Conservation (phyloP, 345 rosid species). For the Populus tremula region DNA sequence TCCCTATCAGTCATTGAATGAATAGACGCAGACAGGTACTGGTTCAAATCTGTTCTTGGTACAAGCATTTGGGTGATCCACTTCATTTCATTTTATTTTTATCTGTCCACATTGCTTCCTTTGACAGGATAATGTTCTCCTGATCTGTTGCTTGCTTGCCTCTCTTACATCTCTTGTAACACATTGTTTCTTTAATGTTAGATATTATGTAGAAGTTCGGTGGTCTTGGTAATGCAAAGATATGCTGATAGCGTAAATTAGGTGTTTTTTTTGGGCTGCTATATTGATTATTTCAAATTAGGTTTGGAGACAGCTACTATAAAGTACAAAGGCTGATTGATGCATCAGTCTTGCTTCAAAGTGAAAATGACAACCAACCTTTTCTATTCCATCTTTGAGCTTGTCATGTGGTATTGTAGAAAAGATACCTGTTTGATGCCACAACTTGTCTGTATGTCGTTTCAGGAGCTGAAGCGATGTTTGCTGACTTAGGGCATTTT, state of each 20-base stretch:
- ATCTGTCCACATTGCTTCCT: background rate
- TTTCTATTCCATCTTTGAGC: background rate
- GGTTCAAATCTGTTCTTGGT: background rate
- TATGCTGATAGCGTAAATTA: background rate
- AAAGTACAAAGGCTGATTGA: background rate
- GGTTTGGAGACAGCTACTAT: background rate
- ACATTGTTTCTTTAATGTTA: background rate
- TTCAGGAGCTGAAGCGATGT: constrained; percentile 98
- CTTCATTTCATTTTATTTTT: background rate
- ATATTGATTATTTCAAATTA: background rate
- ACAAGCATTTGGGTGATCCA: background rate
- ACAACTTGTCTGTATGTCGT: constrained; percentile 2
- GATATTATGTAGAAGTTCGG: background rate
- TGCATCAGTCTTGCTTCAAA: background rate
- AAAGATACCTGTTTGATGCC: background rate
- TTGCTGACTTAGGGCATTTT: constrained; percentile 97
- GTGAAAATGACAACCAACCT: background rate
- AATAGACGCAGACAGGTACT: background rate
- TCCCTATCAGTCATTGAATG: background rate
- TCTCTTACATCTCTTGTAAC: background rate
- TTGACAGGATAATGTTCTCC: background rate
- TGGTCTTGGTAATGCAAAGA: background rate
- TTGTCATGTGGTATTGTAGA: constrained; percentile 1
- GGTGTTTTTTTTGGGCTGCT: background rate
- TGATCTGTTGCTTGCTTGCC: background rate